Evolutionary conservation across 2,329 filamentous ascomycete species (phyloP).

Genomic region (Aspergillus aculeatinus): DNA sequence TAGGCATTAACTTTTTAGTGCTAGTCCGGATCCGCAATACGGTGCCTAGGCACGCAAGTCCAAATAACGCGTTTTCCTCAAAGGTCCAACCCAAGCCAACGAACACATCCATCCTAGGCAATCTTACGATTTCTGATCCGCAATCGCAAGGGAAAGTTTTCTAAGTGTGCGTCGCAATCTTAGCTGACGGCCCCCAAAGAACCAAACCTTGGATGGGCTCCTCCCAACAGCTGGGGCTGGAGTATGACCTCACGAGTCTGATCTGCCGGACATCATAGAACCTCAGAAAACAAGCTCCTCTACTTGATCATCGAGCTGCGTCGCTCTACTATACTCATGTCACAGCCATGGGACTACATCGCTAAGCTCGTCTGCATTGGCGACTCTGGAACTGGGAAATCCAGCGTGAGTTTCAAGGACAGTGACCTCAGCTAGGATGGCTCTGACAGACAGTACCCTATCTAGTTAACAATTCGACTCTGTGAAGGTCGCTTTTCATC

Average conservation of each 20-base stretch:
- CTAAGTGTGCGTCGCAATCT: not conserved
- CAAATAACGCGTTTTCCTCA: not conserved
- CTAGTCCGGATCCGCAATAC: not conserved
- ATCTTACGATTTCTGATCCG: not conserved
- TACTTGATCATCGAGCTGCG: constrained; percentile 3
- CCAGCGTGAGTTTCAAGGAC: constrained; percentile 53
- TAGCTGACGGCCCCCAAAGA: not conserved
- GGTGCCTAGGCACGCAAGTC: not conserved
- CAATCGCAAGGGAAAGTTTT: not conserved
- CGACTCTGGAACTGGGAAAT: constrained; percentile 95
- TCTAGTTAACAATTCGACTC: constrained; percentile 83
- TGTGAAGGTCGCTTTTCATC: constrained; percentile 94
- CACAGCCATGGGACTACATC: constrained; percentile 90
- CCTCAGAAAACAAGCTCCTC: not conserved
- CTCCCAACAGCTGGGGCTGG: constrained; percentile 2
- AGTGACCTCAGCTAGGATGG: not conserved
- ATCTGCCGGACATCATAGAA: constrained; percentile 11
- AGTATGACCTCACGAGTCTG: constrained; percentile 20
- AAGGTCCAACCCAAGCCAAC: not conserved
- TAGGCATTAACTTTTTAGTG: not conserved
- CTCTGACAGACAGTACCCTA: constrained; percentile 11
- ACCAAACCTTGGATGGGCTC: not conserved
- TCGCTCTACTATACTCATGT: constrained; percentile 39
- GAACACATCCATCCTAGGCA: not conserved
- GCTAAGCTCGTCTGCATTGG: constrained; percentile 98